Evolutionary conservation across 1,284 basidiomycete genomes (phyloP), one percentile per base, ranked within the genome.

Genomic region (Hemileia vastatrix): DNA sequence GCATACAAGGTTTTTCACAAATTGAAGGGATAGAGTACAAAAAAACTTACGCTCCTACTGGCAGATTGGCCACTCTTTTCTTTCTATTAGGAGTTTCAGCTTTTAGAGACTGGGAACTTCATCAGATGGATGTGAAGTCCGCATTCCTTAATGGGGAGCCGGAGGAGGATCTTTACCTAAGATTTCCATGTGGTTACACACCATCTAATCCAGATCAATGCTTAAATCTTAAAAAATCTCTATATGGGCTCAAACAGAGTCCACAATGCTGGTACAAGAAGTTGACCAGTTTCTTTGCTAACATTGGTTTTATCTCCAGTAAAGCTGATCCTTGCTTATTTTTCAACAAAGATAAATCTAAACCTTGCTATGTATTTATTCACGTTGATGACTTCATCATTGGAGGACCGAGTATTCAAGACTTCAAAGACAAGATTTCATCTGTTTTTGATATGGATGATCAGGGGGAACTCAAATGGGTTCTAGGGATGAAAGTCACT

Each of bases 311-410:
- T 27, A 2, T 23, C 1, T 23, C 49, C 15, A 5, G 48, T 5
- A 5, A 18, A 2, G 19, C 32, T 3, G 57, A 59, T 52, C 57
- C 57, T 6, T 50, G 48, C 27, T 13, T 59, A 1, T 59, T 51
- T 24, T 6, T 57, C 13, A 19, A 47, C 18, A 43, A 19, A 15
- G 24, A 47, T 27, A 4, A 3, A n/a, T n/a, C 9, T 3, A 31
- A 3, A 27, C 54, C 4, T 48, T 27, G 44, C 31, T 57, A n/a
- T 47, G 45, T 57, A 4, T 48, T 27, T 47, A 13, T 57, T 9
- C 54, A 57, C 18, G 54, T 57, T 2, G 54, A 57, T 27, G 43
- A 57, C 19, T 18, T 57, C 11, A 18, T 57, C 15, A 48, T 57
- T 47, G 4, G 24, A 5, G 33, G 53, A 8, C 53, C 13, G 3